Evolutionary conservation across 148 eudicot genomes (phyloP), one percentile per base, ranked within the genome.

Genomic region (Fagopyrum esculentum): DNA sequence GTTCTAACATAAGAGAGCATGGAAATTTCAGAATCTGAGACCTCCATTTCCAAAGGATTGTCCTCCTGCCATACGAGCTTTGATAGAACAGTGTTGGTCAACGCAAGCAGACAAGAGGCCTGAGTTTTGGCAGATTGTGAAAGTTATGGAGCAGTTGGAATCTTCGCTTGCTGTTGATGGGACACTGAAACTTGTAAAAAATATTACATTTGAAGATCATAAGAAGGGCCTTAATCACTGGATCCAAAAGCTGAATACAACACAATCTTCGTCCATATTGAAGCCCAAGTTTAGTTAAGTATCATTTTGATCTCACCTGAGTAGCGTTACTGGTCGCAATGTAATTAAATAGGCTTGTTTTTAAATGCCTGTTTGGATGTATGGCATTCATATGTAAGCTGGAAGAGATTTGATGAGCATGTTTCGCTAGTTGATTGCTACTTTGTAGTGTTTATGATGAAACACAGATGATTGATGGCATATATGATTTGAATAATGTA

Each of bases 41-140:
- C 98, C 93, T 17, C 76, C 76, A 26, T 68, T 89, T 71, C 92
- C 96, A 0, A 59, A 50, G 16, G 86, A 83, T 72, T 93, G 98
- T 63, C 89, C 87, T 0, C 75, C 74, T 69, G 81, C 86, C 0
- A 82, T 93, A 87, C 82, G 56, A 71, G 86, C 83, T 47, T 74
- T 93, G 51, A 89, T 93, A 7, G 85, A 89, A 43, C 86, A 81
- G 56, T 90, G 93, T 64, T 93, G 98, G 89, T 80, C 81, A 10
- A 47, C 75, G 71, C 76, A 84, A 48, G 89, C 96, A 2, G 89
- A 90, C 52, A 87, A 85, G 73, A 84, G 96, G 81, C 98, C 92
- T 0, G 89, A 89, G 75, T 93, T 93, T 75, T 84, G 85, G 83
- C 88, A 87, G 83, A 55, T 90, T 71, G 96, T 93, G 46, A 80